Conservation (phyloP, 768 basidiomycete species). For the Rhodocollybia butyracea region DNA sequence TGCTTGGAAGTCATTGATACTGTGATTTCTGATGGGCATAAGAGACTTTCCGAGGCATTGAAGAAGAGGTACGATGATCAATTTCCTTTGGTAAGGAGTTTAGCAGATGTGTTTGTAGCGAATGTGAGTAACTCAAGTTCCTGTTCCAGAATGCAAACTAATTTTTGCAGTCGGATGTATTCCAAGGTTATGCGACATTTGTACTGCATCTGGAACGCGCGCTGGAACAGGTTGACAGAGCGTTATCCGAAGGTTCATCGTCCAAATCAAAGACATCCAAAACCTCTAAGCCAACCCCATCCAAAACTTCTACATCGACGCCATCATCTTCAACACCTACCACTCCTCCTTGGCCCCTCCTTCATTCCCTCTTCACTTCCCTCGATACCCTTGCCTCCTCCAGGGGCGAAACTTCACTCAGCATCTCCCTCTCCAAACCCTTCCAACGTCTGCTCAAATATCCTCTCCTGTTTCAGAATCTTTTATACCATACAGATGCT, state of each 20-base stretch:
- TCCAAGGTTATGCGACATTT: conserved; percentile 91
- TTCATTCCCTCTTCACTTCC: conserved; percentile 20
- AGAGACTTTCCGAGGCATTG: conserved; percentile 78
- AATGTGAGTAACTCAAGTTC: conserved; percentile 58
- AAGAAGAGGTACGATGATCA: conserved; percentile 93
- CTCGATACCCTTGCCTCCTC: neutral
- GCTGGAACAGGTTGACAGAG: conserved; percentile 81
- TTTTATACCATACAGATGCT: conserved; percentile 95
- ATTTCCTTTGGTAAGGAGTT: conserved; percentile 86
- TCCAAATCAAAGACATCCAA: conserved; percentile 46
- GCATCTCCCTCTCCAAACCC: conserved; percentile 94
- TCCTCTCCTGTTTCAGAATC: conserved; percentile 95
- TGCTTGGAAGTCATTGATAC: conserved; percentile 86
- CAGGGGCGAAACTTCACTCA: neutral
- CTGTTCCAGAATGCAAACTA: too few relatives aligned
- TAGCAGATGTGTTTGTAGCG: conserved; percentile 94
- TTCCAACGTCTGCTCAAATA: conserved; percentile 97
- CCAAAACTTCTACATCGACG: neutral
- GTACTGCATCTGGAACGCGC: conserved; percentile 93
- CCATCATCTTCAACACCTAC: neutral
- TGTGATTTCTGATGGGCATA: conserved; percentile 87
- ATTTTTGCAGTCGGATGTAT: conserved; percentile 75
- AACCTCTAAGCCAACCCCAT: neutral
- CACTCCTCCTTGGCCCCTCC: neutral
- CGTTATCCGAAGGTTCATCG: conserved; percentile 46